phyloP scores from a whole-genome alignment of 345 rosid species.

The Lepidium sativum region DNA sequence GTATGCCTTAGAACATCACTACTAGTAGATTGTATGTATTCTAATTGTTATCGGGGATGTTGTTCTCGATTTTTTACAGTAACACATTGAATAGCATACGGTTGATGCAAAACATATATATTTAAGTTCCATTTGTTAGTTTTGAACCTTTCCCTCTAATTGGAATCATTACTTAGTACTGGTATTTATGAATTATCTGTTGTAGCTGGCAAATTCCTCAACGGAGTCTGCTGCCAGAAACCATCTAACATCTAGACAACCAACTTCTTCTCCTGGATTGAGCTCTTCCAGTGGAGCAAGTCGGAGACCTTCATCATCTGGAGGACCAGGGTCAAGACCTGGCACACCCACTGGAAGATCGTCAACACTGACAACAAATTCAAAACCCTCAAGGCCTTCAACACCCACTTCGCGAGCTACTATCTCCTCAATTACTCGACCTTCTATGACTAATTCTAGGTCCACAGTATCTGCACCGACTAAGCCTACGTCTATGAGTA shows the following conservation, averaged over 20 bases:
- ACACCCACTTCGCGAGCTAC: conserved; percentile 84
- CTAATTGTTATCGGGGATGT: background rate
- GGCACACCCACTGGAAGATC: conserved; percentile 80
- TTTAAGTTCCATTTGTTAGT: background rate
- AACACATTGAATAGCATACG: background rate
- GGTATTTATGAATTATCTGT: conserved; percentile 14
- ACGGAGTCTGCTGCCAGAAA: conserved; percentile 50
- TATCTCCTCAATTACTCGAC: conserved; percentile 43
- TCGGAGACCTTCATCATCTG: conserved; percentile 94
- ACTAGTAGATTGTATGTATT: background rate
- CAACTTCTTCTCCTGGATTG: conserved; percentile 59
- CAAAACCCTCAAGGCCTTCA: conserved; percentile 67
- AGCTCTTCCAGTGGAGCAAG: conserved; percentile 48
- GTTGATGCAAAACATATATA: background rate
- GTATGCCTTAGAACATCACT: background rate
- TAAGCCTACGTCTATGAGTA: conserved; percentile 32
- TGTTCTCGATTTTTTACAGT: background rate
- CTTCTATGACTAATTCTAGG: conserved; percentile 18
- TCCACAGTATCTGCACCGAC: conserved; percentile 36
- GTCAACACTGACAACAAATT: conserved; percentile 34
- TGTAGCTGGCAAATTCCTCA: conserved; percentile 66
- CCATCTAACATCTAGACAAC: conserved; percentile 57
- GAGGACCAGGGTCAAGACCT: conserved; percentile 94
- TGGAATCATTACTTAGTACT: conserved; percentile 9
- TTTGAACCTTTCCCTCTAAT: background rate